Percentiles rank a stretch among this genome's conserved stretches.
These are phyloP conservation scores for Allium sativum DNA, from an alignment of 106 monocot species.

Conservation along the genomic window DNA sequence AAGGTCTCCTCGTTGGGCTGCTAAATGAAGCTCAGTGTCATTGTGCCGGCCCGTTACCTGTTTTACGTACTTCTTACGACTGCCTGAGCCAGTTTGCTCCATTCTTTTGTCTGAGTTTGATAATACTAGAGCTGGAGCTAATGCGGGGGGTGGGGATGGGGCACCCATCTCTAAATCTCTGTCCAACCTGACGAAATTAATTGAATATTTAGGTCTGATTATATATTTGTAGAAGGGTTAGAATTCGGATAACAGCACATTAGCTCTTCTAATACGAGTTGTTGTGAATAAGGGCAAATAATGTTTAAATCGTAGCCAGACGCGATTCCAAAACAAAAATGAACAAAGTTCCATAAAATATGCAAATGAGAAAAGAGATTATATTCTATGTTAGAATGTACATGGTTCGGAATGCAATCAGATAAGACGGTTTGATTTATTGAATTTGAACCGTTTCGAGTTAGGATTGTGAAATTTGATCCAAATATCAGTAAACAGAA, in stretches of 20 bases:
- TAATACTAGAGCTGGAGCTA: constrained; percentile 29
- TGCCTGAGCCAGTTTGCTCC: constrained; percentile 27
- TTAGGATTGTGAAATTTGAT: constrained; percentile 7
- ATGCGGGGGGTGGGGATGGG: constrained; percentile 6
- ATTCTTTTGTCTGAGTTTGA: constrained; percentile 43
- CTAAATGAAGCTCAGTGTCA: constrained; percentile 62
- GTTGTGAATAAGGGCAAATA: no score
- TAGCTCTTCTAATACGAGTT: no score
- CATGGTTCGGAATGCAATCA: no score
- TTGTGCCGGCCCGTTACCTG: constrained; percentile 64
- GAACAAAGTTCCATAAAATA: no score
- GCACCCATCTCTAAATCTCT: background rate
- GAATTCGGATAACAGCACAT: background rate
- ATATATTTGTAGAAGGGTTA: background rate
- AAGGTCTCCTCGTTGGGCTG: constrained; percentile 46
- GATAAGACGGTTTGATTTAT: no score
- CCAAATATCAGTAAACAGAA: background rate
- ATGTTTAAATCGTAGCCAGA: no score
- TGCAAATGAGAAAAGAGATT: no score
- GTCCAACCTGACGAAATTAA: background rate
- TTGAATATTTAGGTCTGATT: background rate
- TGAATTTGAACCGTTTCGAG: constrained; percentile 1
- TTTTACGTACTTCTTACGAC: constrained; percentile 54
- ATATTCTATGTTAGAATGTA: no score
- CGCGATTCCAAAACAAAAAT: no score